Percentiles rank a stretch among this genome's conserved stretches.
phyloP scores from a whole-genome alignment of 2,329 filamentous ascomycete species.

The Phyllosticta paracitricarpa region DNA sequence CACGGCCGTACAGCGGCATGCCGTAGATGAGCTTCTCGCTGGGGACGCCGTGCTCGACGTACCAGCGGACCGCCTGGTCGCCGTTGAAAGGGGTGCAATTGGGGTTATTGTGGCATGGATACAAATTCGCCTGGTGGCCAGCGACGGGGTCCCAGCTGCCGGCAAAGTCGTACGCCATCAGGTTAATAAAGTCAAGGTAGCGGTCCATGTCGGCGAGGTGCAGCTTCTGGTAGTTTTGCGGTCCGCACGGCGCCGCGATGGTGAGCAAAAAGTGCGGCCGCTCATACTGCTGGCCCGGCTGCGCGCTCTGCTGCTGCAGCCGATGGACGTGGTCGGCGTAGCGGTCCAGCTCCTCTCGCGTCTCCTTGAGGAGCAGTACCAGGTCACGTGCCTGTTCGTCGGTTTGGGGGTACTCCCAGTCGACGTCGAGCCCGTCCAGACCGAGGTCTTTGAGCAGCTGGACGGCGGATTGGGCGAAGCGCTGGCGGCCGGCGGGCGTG shows the following conservation, averaged over 20 bases:
- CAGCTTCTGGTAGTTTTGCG: slow-evolving; percentile 33
- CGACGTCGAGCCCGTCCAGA: slow-evolving; percentile 46
- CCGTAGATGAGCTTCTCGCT: slow-evolving; percentile 72
- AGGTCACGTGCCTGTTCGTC: slow-evolving; percentile 31
- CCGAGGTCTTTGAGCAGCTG: slow-evolving; percentile 70
- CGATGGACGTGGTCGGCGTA: slow-evolving; percentile 27
- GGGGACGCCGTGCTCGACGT: slow-evolving; percentile 51
- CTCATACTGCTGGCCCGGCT: not conserved
- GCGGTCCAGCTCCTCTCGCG: slow-evolving; percentile 28
- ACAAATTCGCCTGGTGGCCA: slow-evolving; percentile 77
- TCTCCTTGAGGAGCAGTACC: slow-evolving; percentile 29
- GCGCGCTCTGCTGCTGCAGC: not conserved
- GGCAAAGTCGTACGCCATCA: slow-evolving; percentile 48
- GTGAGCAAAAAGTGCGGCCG: slow-evolving; percentile 31
- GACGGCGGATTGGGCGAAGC: slow-evolving; percentile 63
- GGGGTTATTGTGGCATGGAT: slow-evolving; percentile 47
- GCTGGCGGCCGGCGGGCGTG: slow-evolving; percentile 49
- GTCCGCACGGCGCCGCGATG: slow-evolving; percentile 36
- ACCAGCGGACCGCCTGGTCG: slow-evolving; percentile 58
- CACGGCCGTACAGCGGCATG: slow-evolving; percentile 85
- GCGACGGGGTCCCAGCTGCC: slow-evolving; percentile 66
- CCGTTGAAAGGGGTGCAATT: slow-evolving; percentile 69
- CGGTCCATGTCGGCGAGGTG: slow-evolving; percentile 31
- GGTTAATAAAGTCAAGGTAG: slow-evolving; percentile 40
- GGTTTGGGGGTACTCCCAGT: slow-evolving; percentile 39